Evolutionary conservation across 441 rosid genomes (phyloP).

Genomic region (Mallotus japonicus): DNA sequence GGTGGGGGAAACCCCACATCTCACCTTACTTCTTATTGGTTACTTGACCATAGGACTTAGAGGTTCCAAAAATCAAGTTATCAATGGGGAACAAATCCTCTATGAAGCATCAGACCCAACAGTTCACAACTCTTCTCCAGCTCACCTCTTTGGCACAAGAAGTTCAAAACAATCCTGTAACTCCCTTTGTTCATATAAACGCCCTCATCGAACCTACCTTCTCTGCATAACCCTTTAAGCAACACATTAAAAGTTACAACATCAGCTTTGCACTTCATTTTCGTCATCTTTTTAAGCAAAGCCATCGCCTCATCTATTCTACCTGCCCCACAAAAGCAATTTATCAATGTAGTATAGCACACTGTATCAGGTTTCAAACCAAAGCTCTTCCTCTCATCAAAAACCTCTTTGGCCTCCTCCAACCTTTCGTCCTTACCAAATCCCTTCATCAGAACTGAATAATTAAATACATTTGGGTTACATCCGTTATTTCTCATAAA

Average conservation of each 20-base stretch:
- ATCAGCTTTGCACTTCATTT: no score
- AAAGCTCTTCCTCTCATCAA: constrained; percentile 54
- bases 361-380: constrained; percentile 64
- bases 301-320: constrained; percentile 25
- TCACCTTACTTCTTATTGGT: no score
- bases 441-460: constrained; percentile 71
- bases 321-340: constrained; percentile 57
- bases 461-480: constrained; percentile 61
- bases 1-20: no score
- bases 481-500: constrained; percentile 83
- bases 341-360: constrained; percentile 69
- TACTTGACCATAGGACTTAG: no score
- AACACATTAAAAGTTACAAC: constrained; percentile 27
- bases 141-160: constrained; percentile 33
- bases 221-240: constrained; percentile 65
- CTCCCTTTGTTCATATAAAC: constrained; percentile 67
- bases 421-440: constrained; percentile 59
- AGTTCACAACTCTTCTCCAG: constrained; percentile 54
- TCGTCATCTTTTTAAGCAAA: no score
- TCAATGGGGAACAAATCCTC: constrained; percentile 67
- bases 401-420: constrained; percentile 53
- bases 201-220: constrained; percentile 60
- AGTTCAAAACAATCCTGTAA: constrained; percentile 71
- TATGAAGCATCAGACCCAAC: constrained; percentile 54
- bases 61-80: no score